A percentile compares a stretch with the other conserved stretches of the same genome.
Evolutionary conservation across 1,284 basidiomycete genomes (phyloP).

Genomic region (Pisolithus thermaeus): DNA sequence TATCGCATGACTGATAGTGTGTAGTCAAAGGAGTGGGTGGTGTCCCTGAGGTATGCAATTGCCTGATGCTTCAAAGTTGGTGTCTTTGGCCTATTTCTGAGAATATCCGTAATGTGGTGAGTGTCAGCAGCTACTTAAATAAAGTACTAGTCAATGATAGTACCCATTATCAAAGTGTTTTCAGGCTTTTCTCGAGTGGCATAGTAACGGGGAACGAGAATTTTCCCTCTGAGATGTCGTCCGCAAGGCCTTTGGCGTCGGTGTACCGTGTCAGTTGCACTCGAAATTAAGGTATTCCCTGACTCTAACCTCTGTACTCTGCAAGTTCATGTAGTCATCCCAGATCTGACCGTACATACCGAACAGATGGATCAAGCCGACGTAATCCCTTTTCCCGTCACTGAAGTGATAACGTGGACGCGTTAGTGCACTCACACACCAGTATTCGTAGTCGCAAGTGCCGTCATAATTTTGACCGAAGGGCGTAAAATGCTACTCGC

Average conservation of each 20-base stretch:
- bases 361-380: constrained; percentile 90
- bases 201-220: constrained; percentile 92
- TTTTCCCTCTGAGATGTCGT: constrained; percentile 91
- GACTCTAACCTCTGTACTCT: constrained; percentile 65
- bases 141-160: constrained; percentile 23
- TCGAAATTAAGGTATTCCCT: constrained; percentile 7
- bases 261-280: constrained; percentile 34
- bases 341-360: constrained; percentile 95
- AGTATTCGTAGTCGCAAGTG: constrained; percentile 59
- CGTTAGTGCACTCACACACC: constrained; percentile 46
- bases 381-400: constrained; percentile 71
- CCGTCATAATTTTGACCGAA: constrained; percentile 95
- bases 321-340: constrained; percentile 96
- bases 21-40: constrained; percentile 65
- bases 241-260: constrained; percentile 86
- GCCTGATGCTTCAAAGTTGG: constrained; percentile 71
- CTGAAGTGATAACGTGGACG: constrained; percentile 36
- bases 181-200: constrained; percentile 68
- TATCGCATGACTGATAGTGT: constrained; percentile 46
- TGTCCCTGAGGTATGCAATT: constrained; percentile 64
- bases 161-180: constrained; percentile 76
- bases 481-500: constrained; percentile 90
- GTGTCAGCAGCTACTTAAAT: not conserved
- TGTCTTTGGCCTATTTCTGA: constrained; percentile 77
- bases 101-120: constrained; percentile 53